Evolutionary conservation across 1,139 yeast species (phyloP), one percentile per base, ranked within the genome.

Genomic region (Yamadazyma atmosphaerica): DNA sequence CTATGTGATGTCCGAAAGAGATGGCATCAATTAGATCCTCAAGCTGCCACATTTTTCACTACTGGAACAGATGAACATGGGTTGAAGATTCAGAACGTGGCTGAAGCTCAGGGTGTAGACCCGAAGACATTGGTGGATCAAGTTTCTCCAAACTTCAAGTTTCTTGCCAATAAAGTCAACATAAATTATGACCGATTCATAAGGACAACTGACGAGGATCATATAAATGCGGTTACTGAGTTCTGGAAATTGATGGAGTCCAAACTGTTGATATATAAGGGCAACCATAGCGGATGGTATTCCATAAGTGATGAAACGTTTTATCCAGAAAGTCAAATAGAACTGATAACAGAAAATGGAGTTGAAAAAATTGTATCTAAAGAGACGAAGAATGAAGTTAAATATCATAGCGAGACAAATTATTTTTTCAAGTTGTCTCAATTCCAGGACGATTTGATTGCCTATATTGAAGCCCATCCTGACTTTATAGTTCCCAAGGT

Each of bases 51-150:
- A 0, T 77, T 68, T 44, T 73, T 90, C 55, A 76, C 87, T 9
- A 92, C 98, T 0, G 99, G 99, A 1, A 90, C 98, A 0, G 99
- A 92, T 58, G 99, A 92, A 61, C 98, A 92, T 59, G 99, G 99
- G 0, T 65, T 89, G 44, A 92, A 92, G 65, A 90, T 92, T 27
- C 95, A 88, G 48, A 73, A 76, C 36, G 83, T 84, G 0, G 83
- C 83, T 2, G 77, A 74, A 40, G 74, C 73, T 15, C 68, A 68
- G 4, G 68, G 71, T 1, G 54, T 62, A 8, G 63, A 63, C 7
- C 92, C 97, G 0, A 73, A 83, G 51, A 56, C 58, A 34, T 83
- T 90, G 52, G 95, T 89, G 19, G 96, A 92, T 54, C 63, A 63
- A 12, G 77, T 87, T 4, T 78, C 89, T 1, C 57, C 64, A 9